Evolutionary conservation across 257 asterid species (phyloP), one percentile per base, ranked within the genome.

Genomic region (Fraxinus anomala): DNA sequence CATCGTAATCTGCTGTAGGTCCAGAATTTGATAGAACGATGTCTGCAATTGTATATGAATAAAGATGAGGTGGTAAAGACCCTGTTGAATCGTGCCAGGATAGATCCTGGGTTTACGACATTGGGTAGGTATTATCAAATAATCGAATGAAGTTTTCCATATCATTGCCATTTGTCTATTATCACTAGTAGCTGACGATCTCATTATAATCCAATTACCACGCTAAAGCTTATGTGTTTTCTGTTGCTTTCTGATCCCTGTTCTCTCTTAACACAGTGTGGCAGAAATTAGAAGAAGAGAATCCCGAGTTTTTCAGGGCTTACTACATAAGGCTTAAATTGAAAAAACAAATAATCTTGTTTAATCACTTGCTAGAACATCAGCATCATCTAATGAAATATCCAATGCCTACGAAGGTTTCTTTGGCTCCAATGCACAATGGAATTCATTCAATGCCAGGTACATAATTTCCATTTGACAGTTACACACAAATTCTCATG

Each of bases 261-360:
- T 76, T 67, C 61, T 82, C 63, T 76, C 56, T 80, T 31, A 59
- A 78, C 74, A 23, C 86, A 95, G 99, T 95, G 74, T 95, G 99
- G 99, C 98, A 93, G 87, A 95, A 93, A 84, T 77, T 95, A 82
- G 99, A 95, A 89, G 98, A 95, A 83, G 98, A 95, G 85, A 95
- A 95, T 86, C 89, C 98, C 0, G 97, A 93, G 49, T 95, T 95
- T 83, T 95, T 93, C 82, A 88, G 97, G 79, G 94, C 92, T 47
- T 95, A 95, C 89, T 93, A 91, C 87, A 95, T 93, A 85, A 86
- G 98, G 87, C 96, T 95, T 70, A 93, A 93, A 80, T 78, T 95
- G 91, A 95, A 93, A 94, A 95, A 93, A 81, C 99, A 95, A 87
- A 95, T 95, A 71, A 85, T 89, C 75, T 79, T 90, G 85, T 95